Conservation (phyloP, 1,139 yeast species). For the Saccharomyces hybrid region DNA sequence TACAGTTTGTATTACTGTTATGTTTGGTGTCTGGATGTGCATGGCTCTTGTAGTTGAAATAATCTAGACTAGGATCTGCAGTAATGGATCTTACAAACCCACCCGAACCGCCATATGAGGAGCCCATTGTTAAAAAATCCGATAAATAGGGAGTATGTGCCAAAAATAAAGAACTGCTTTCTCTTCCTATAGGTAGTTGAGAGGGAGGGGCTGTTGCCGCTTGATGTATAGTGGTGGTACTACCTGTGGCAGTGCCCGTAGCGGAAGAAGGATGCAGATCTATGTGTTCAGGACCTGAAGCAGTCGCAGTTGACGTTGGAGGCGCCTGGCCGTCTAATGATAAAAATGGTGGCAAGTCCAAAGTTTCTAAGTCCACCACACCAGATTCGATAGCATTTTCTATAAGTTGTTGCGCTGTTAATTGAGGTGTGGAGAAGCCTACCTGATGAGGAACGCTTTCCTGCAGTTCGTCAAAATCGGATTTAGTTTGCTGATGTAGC, state of each 20-base stretch:
- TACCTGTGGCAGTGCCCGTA: not conserved
- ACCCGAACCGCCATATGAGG: conserved; percentile 28
- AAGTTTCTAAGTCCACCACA: conserved; percentile 5
- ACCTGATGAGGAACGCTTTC: conserved; percentile 46
- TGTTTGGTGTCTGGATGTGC: not conserved
- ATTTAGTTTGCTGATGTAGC: conserved; percentile 8
- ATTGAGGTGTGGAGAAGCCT: conserved; percentile 74
- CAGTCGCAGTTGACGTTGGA: not conserved
- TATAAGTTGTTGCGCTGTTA: conserved; percentile 36
- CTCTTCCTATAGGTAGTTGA: conserved; percentile 8
- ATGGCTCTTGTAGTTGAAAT: conserved; percentile 16
- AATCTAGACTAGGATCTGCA: conserved; percentile 19
- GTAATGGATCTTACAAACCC: conserved; percentile 19
- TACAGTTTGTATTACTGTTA: not conserved
- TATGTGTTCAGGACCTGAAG: not conserved
- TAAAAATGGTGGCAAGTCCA: conserved; percentile 4
- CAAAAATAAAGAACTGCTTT: not conserved
- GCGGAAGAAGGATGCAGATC: conserved; percentile 3
- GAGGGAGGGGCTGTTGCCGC: conserved; percentile 2
- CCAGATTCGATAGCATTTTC: conserved; percentile 29
- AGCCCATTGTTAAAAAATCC: conserved; percentile 30
- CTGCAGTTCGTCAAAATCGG: conserved; percentile 10
- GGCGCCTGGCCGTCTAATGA: conserved; percentile 1
- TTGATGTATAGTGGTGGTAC: not conserved
- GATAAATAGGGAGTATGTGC: conserved; percentile 8